Evolutionary conservation across 2,329 filamentous ascomycete species (phyloP), one percentile per base, ranked within the genome.

Genomic region (Sphaceloma murrayae): DNA sequence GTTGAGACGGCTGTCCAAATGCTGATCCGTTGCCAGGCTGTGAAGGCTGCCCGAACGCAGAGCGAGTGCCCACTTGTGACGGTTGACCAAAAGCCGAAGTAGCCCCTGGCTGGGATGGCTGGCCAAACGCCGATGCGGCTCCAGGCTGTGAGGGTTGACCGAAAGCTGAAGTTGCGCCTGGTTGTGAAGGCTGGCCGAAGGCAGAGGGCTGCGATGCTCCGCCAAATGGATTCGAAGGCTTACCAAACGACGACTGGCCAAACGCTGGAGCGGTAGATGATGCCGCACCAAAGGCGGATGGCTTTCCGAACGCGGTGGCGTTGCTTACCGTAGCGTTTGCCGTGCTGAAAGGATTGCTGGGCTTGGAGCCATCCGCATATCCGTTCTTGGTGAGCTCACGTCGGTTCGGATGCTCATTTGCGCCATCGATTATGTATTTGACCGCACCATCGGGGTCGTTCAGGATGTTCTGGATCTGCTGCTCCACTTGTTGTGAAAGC

Each of bases 381-480:
- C 32, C 36, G 5, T 36, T n/a, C 69, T 69, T 65, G 59, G 73
- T 75, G 14, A 80, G 68, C 51, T 88, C 82, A 43, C 73, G 66
- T 30, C 85, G 74, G 56, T 91, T 93, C 1, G 85, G 85, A 54
- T 86, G 84, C 30, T 77, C 74, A 43, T 83, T 77, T 44, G 74
- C 75, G 16, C 73, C 76, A 4, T 77, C 72, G 7, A 80, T 56
- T 10, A 91, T 66, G 56, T 80, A 91, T 45, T 78, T 72, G 33
- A 83, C 70, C 1, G 88, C 87, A 2, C 79, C 83, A 48, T 81
- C 72, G 7, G 84, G 60, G 54, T 93, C 80, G 48, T 68, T 73
- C 1, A 85, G 58, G 1, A 80, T 78, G n/a, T 68, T 73, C 48
- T 84, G 74, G 42, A 88, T 85, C 58, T 91, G 85, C 47, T 79